Percentiles rank a stretch among this genome's conserved stretches.
Conservation (phyloP, 1,284 basidiomycete genomes). For the Apiotrichum gracile region DNA sequence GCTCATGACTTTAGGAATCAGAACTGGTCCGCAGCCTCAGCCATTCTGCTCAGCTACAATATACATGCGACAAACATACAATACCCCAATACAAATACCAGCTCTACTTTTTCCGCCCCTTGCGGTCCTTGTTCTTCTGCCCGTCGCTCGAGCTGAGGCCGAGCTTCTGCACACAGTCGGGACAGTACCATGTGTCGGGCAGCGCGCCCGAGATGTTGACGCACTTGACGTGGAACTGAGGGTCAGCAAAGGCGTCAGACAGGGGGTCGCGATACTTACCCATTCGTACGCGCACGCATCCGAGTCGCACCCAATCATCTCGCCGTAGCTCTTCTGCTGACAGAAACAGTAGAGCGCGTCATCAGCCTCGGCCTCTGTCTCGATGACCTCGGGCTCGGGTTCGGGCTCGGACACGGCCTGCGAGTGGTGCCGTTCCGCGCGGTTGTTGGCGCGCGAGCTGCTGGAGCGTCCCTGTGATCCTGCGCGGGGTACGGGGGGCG, state of each 20-base stretch:
- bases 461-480: slow-evolving; percentile 1
- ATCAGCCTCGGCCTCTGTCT: slow-evolving; percentile 34
- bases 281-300: slow-evolving; percentile 78
- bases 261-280: slow-evolving; percentile 54
- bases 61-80: too few relatives aligned
- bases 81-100: too few relatives aligned
- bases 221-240: slow-evolving; percentile 78
- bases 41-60: too few relatives aligned
- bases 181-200: slow-evolving; percentile 73
- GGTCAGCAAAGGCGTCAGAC: neutral
- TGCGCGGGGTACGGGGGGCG: slow-evolving; percentile 6
- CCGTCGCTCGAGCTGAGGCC: slow-evolving; percentile 32
- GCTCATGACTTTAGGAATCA: too few relatives aligned
- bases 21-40: too few relatives aligned
- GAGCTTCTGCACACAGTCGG: slow-evolving; percentile 48
- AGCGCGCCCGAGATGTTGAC: slow-evolving; percentile 65
- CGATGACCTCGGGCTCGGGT: slow-evolving; percentile 24
- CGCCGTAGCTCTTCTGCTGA: slow-evolving; percentile 76
- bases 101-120: slow-evolving; percentile 29
- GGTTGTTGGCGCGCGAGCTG: neutral
- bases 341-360: slow-evolving; percentile 81
- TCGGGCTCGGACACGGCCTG: slow-evolving; percentile 20
- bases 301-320: slow-evolving; percentile 94
- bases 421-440: slow-evolving; percentile 11
- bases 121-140: slow-evolving; percentile 23